A percentile compares a stretch with the other conserved stretches of the same genome.
phyloP scores from a whole-genome alignment of 2,329 filamentous ascomycete genomes.

The Chaetomium sp. region DNA sequence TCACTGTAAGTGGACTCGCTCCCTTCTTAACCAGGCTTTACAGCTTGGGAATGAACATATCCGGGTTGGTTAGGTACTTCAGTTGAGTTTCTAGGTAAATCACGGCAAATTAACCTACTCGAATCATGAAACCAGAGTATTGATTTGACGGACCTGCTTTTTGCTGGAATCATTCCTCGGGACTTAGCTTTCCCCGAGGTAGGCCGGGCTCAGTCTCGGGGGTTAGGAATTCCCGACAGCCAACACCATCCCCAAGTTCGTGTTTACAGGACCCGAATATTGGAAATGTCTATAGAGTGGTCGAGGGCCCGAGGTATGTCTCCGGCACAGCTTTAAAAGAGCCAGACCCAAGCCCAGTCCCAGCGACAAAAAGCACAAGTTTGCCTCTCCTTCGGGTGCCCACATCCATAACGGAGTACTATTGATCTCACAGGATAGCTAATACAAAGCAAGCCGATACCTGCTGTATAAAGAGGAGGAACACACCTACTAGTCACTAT shows the following conservation, averaged over 20 bases:
- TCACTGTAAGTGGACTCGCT: neutral
- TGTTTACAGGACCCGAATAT: neutral
- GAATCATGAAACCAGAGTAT: neutral
- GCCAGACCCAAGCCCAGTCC: neutral
- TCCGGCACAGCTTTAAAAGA: neutral
- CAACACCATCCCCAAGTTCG: neutral
- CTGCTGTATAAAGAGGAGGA: neutral
- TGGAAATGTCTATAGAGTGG: neutral
- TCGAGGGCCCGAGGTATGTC: neutral
- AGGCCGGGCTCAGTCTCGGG: neutral
- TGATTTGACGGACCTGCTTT: neutral
- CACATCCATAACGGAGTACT: neutral
- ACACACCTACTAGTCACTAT: neutral
- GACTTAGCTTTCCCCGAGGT: constrained; percentile 17
- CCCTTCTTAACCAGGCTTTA: too few species aligned
- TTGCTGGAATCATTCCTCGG: neutral
- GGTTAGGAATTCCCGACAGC: constrained; percentile 6
- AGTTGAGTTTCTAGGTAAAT: neutral
- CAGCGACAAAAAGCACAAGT: neutral
- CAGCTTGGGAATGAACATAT: neutral
- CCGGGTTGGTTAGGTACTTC: neutral
- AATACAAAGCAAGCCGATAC: neutral
- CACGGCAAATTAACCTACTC: neutral
- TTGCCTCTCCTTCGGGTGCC: neutral
- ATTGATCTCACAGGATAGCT: neutral